These are phyloP conservation scores for Clathrospora elynae DNA, from an alignment of 2,329 filamentous ascomycete genomes.

Conservation along the genomic window DNA sequence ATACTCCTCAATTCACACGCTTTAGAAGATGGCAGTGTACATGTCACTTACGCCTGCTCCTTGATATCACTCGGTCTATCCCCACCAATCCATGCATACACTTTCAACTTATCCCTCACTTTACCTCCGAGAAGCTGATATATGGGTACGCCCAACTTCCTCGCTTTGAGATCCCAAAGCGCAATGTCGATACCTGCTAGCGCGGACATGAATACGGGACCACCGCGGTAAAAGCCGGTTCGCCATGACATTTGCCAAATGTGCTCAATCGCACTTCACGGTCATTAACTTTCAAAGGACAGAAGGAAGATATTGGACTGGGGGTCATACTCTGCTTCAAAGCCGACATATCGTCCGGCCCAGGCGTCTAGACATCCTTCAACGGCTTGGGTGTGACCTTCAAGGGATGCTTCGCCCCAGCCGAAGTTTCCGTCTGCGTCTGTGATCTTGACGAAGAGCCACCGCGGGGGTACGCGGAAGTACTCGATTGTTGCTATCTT, in stretches of 20 bases:
- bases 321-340: constrained; percentile 68
- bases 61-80: constrained; percentile 72
- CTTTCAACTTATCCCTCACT: constrained; percentile 69
- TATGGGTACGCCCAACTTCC: constrained; percentile 68
- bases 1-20: neutral
- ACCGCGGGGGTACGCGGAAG: constrained; percentile 74
- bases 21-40: neutral
- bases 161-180: constrained; percentile 76
- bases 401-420: constrained; percentile 76
- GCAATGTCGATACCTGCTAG: constrained; percentile 79
- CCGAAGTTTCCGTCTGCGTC: constrained; percentile 68
- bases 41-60: constrained; percentile 59
- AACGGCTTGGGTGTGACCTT: constrained; percentile 74
- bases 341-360: constrained; percentile 64
- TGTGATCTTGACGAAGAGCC: constrained; percentile 78
- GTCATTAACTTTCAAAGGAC: neutral
- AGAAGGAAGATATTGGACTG: neutral
- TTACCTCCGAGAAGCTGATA: constrained; percentile 77
- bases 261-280: constrained; percentile 72
- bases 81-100: constrained; percentile 80
- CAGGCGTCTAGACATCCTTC: constrained; percentile 75
- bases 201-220: constrained; percentile 80
- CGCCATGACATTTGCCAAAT: constrained; percentile 79
- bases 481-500: constrained; percentile 72
- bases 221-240: constrained; percentile 73